phyloP scores from a whole-genome alignment of 1,284 basidiomycete species.

The Blastosporella zonata region DNA sequence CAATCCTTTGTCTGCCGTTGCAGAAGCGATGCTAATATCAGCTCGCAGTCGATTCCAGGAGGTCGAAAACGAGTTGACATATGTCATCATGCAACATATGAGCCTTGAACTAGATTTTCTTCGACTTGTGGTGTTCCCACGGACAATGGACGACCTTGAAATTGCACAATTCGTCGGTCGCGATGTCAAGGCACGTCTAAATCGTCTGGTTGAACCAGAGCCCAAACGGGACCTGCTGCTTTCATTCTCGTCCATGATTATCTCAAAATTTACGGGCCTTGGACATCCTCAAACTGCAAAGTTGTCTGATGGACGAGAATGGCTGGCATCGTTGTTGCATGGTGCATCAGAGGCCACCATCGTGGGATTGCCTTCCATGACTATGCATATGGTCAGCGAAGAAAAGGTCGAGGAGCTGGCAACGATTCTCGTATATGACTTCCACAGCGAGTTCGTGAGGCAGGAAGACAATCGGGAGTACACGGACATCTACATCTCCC shows the following conservation, averaged over 20 bases:
- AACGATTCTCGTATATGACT: constrained; percentile 60
- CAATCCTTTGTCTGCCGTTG: constrained; percentile 77
- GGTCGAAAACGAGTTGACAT: constrained; percentile 54
- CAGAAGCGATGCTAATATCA: constrained; percentile 77
- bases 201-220: constrained; percentile 55
- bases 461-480: constrained; percentile 49
- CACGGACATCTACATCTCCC: constrained; percentile 77
- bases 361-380: constrained; percentile 75
- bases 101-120: constrained; percentile 61
- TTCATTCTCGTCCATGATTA: constrained; percentile 70
- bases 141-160: constrained; percentile 70
- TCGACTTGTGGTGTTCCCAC: constrained; percentile 70
- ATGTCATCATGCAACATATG: constrained; percentile 69
- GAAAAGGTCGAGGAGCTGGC: constrained; percentile 42
- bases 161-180: constrained; percentile 68
- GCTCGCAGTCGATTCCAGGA: constrained; percentile 68
- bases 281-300: constrained; percentile 44
- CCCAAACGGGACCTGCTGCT: constrained; percentile 60
- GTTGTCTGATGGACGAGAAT: constrained; percentile 43
- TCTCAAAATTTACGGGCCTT: constrained; percentile 65
- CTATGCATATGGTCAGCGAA: constrained; percentile 72
- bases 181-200: constrained; percentile 63
- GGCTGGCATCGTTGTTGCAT: constrained; percentile 55
- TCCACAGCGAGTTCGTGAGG: constrained; percentile 66
- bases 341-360: constrained; percentile 66